These are phyloP conservation scores for Apiotrichum laibachii DNA, from an alignment of 1,284 basidiomycete species.

Conservation along the genomic window DNA sequence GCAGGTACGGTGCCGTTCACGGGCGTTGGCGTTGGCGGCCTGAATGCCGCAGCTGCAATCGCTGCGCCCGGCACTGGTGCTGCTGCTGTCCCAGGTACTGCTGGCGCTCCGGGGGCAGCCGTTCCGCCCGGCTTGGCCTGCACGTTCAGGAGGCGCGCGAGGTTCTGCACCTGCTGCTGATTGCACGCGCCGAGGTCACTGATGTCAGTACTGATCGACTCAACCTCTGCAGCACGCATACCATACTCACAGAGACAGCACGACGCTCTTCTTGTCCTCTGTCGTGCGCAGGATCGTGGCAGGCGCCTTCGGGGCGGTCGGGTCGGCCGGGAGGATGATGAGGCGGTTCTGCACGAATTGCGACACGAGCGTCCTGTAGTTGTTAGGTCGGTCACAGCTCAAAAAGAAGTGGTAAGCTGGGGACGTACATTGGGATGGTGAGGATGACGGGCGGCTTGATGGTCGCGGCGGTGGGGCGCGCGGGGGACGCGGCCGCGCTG, in stretches of 20 bases:
- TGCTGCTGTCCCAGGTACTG: too few species aligned
- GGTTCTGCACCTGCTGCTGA: constrained; percentile 30
- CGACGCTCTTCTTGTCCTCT: constrained; percentile 38
- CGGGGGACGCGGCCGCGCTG: background rate
- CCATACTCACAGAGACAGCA: constrained; percentile 36
- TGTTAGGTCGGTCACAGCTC: background rate
- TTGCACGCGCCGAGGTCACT: constrained; percentile 31
- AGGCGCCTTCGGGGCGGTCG: constrained; percentile 28
- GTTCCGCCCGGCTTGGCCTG: constrained; percentile 12
- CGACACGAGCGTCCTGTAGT: constrained; percentile 9
- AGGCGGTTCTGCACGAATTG: constrained; percentile 17
- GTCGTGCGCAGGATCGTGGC: constrained; percentile 31
- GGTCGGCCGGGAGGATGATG: constrained; percentile 24
- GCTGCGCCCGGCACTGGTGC: too few species aligned
- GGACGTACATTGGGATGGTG: constrained; percentile 20
- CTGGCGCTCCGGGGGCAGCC: background rate
- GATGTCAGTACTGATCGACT: background rate
- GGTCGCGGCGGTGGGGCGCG: background rate
- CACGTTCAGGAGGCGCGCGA: constrained; percentile 39
- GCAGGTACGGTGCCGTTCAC: background rate
- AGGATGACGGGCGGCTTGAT: constrained; percentile 18
- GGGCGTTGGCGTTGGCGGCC: background rate
- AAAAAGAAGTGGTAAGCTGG: background rate
- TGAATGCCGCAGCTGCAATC: too few species aligned
- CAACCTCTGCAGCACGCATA: background rate